Evolutionary conservation across 2,329 filamentous ascomycete genomes (phyloP).

Genomic region (Ophiocordyceps australis): DNA sequence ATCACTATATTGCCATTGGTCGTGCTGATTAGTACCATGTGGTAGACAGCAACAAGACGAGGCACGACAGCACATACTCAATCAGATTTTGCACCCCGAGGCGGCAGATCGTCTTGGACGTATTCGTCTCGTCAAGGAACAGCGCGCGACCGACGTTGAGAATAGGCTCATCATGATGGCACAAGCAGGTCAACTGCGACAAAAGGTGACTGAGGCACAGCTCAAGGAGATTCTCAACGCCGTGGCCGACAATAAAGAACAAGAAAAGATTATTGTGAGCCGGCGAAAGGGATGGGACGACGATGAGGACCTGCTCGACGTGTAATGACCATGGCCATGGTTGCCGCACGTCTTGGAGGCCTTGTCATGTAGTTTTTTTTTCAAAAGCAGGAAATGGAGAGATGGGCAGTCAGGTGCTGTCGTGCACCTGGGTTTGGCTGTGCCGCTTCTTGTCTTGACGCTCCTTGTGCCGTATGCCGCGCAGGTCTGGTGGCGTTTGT

Average conservation of each 20-base stretch:
- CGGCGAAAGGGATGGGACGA: conserved; percentile 71
- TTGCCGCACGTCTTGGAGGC: too few species aligned
- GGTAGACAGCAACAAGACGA: conserved; percentile 35
- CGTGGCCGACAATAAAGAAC: conserved; percentile 59
- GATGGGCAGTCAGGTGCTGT: not conserved
- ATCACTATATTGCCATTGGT: too few species aligned
- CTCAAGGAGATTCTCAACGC: conserved; percentile 81
- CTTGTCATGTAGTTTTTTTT: too few species aligned
- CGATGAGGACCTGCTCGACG: conserved; percentile 56
- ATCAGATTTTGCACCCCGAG: conserved; percentile 86
- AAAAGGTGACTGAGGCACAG: conserved; percentile 82
- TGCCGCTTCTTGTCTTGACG: conserved; percentile 49
- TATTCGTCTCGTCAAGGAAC: conserved; percentile 89
- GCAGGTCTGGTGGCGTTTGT: conserved; percentile 74
- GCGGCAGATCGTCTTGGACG: conserved; percentile 84
- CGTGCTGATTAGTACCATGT: not conserved
- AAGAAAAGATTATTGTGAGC: conserved; percentile 75
- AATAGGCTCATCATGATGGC: conserved; percentile 86
- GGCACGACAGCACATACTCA: conserved; percentile 59
- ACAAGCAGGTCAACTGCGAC: conserved; percentile 65
- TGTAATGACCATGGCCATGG: too few species aligned
- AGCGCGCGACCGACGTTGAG: conserved; percentile 77
- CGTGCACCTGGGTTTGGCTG: conserved; percentile 20
- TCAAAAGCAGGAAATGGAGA: too few species aligned
- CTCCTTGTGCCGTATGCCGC: conserved; percentile 54